Evolutionary conservation across 495 filamentous ascomycete genomes (phyloP), one percentile per base, ranked within the genome.

Genomic region (Entonaema liquescens): DNA sequence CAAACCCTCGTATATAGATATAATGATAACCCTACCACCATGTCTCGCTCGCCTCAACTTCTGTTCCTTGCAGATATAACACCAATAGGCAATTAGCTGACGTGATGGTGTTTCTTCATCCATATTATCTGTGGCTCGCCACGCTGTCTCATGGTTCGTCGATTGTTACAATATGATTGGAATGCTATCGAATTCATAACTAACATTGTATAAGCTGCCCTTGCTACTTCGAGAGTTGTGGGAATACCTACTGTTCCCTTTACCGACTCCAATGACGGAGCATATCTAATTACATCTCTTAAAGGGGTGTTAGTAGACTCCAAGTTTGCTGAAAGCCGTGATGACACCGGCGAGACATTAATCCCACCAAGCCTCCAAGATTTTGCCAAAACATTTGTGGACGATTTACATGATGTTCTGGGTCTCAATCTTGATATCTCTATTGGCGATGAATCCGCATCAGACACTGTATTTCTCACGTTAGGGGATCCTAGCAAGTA

Each of bases 311-410:
- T 85, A 25, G 78, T 85, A 12, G 79, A 86, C 64, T 62, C 75
- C n/a, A 72, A 73, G 17, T 84, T 78, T 71, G 68, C 78, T 1
- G 53, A 79, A 6, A 35, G 65, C 0, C 76, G 79, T 19, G 78
- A 86, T 55, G 71, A 74, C 8, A 26, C 72, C 19, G 83, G 84
- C 31, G 72, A 83, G 64, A 86, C 84, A 12, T 72, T 82, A n/a
- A 85, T 85, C 11, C 83, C 84, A 5, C 83, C 83, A 19, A 83
- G 76, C 19, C 70, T 85, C 11, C 66, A 68, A 13, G 72, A 79
- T 1, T 85, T 86, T 59, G 83, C 82, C 2, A 54, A 72, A 8
- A 82, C 79, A 3, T 85, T 86, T 31, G 75, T 75, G 15, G 73
- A 66, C 1, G 81, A 86, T 59, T 69, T 86, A 1, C 66, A 70